Evolutionary conservation across 1,284 basidiomycete species (phyloP), one percentile per base, ranked within the genome.

Genomic region (Puccinia sorghi): DNA sequence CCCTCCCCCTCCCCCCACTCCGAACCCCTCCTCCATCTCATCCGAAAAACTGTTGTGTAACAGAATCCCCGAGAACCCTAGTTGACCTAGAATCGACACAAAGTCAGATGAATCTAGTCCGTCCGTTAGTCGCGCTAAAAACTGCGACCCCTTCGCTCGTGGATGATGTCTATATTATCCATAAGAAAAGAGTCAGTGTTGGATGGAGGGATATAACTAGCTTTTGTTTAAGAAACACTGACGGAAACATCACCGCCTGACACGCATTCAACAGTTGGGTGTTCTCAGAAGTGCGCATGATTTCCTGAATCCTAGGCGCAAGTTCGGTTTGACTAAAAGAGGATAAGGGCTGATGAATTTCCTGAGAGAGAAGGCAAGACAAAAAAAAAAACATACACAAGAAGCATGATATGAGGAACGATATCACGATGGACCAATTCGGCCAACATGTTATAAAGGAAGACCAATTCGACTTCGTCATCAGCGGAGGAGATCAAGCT

Each of bases 401-500:
- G 67, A 22, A 78, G 54, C 75, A 78, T 78, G 57, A 78, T 78
- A 25, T 78, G 75, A 22, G 75, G 75, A 6, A 78, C 67, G 11
- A 67, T 41, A 56, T 71, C 67, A 13, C 75, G 39, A 70, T 70
- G 67, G 32, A 89, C 89, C n/a, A 93, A 88, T 63, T 93, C 91
- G 37, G 92, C 89, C 43, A 96, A 86, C 48, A 94, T 84, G 64
- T 87, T 87, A 83, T 91, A 94, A 64, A 94, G 84, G 72, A 94
- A 90, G 82, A 93, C 89, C 17, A 90, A 90, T 85, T 96, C 93
- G 0, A 87, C 86, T 82, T 93, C 92, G 4, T 90, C 90, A 83
- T 92, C 90, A 0, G 91, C 90, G n/a, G 89, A 90, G 56, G 87
- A 86, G 50, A 94, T 87, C 85, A 94, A 92, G 1, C 91, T 90